Evolutionary conservation across 2,329 filamentous ascomycete genomes (phyloP).

Genomic region (Corynespora cassiicola): DNA sequence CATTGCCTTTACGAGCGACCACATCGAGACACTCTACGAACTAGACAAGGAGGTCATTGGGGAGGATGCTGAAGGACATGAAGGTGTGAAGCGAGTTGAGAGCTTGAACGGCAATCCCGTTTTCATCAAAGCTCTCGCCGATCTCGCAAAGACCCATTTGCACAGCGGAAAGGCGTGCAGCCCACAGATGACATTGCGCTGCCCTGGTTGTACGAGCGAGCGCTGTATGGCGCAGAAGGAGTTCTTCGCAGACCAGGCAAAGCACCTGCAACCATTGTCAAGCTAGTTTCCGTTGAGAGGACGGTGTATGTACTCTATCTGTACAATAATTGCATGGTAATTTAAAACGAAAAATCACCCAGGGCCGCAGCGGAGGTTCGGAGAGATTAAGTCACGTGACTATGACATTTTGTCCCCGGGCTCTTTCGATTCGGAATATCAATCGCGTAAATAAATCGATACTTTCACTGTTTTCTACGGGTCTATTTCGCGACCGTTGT

Average conservation of each 20-base stretch:
- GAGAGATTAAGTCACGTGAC: no score
- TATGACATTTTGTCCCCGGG: no score
- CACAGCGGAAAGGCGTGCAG: slow-evolving; percentile 74
- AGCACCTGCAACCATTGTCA: slow-evolving; percentile 28
- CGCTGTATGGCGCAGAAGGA: slow-evolving; percentile 79
- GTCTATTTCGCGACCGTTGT: no score
- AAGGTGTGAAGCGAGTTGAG: slow-evolving; percentile 80
- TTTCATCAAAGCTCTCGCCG: slow-evolving; percentile 88
- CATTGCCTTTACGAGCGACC: slow-evolving; percentile 98
- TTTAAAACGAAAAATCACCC: no score
- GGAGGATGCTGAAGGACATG: slow-evolving; percentile 66
- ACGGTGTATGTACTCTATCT: no score
- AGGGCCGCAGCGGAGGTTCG: no score
- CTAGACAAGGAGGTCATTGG: slow-evolving; percentile 94
- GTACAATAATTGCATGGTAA: no score
- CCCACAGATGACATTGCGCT: slow-evolving; percentile 85
- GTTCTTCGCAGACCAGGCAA: slow-evolving; percentile 63
- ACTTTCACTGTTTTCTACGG: no score
- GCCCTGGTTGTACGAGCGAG: slow-evolving; percentile 91
- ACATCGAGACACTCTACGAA: slow-evolving; percentile 97
- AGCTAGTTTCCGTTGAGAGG: no score
- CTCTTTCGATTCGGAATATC: no score
- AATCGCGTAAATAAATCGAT: no score
- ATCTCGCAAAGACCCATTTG: slow-evolving; percentile 84
- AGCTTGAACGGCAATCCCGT: slow-evolving; percentile 89